Conservation (phyloP, 305 asterid species). For the Petunia hybrid region DNA sequence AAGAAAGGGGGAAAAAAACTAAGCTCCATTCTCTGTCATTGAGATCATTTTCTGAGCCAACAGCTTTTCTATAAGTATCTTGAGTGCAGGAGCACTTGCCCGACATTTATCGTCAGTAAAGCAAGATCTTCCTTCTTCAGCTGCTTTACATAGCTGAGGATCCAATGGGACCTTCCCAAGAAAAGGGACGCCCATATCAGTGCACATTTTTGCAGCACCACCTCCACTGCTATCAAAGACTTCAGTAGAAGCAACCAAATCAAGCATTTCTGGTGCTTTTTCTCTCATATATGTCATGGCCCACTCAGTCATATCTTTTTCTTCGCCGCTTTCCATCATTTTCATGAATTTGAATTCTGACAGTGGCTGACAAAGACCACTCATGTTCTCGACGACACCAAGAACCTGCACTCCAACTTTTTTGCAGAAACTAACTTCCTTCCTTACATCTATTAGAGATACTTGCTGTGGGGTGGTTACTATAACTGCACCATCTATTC, state of each 20-base stretch:
- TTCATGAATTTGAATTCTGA: constrained; percentile 63
- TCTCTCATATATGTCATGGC: constrained; percentile 56
- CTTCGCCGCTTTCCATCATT: constrained; percentile 55
- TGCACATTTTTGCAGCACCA: constrained; percentile 89
- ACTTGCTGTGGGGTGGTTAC: constrained; percentile 97
- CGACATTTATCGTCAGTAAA: constrained; percentile 63
- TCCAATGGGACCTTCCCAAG: constrained; percentile 89
- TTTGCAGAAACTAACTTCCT: constrained; percentile 88
- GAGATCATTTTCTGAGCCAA: constrained; percentile 48
- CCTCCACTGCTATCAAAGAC: constrained; percentile 85
- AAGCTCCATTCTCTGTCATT: constrained; percentile 47
- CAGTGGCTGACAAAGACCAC: constrained; percentile 76
- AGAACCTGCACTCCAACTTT: constrained; percentile 77
- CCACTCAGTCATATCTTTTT: constrained; percentile 63
- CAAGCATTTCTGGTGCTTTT: constrained; percentile 69
- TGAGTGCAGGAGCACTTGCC: constrained; percentile 69
- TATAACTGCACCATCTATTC: constrained; percentile 87
- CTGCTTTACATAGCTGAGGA: constrained; percentile 89
- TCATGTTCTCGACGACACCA: constrained; percentile 94
- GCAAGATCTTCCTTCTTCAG: constrained; percentile 94
- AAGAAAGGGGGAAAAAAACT: background rate
- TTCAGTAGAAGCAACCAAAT: constrained; percentile 63
- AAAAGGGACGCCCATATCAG: constrained; percentile 78
- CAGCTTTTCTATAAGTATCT: constrained; percentile 59
- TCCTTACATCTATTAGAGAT: constrained; percentile 84